A percentile compares a stretch with the other conserved stretches of the same genome.
These are phyloP conservation scores for Penicillium canariense DNA, from an alignment of 495 filamentous ascomycete species.

Conservation along the genomic window DNA sequence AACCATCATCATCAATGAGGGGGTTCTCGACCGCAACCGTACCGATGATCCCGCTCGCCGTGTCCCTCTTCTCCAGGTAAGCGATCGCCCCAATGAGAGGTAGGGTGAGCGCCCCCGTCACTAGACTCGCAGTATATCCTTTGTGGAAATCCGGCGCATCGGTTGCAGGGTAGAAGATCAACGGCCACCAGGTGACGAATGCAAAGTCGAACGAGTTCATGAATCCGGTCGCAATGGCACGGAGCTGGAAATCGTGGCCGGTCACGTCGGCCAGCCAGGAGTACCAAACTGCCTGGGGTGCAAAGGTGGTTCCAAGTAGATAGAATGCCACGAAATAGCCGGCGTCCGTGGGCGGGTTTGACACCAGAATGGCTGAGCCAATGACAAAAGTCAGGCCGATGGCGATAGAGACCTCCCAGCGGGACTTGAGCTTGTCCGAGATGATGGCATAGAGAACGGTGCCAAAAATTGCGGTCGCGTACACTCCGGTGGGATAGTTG, in stretches of 20 bases:
- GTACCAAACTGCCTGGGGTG: slow-evolving; percentile 39
- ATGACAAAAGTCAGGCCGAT: slow-evolving; percentile 35
- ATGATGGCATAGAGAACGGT: slow-evolving; percentile 35
- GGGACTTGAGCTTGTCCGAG: slow-evolving; percentile 32
- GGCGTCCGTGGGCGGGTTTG: slow-evolving; percentile 18
- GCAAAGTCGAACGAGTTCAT: slow-evolving; percentile 42
- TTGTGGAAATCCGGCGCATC: slow-evolving; percentile 34
- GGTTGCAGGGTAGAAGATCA: slow-evolving; percentile 35
- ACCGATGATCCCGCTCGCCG: slow-evolving; percentile 26
- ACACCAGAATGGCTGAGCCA: slow-evolving; percentile 33
- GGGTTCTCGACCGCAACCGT: slow-evolving; percentile 5
- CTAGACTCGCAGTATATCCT: slow-evolving; percentile 36
- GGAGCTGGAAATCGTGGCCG: slow-evolving; percentile 31
- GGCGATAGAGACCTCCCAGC: slow-evolving; percentile 35
- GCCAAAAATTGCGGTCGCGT: slow-evolving; percentile 33
- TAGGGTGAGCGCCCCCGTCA: slow-evolving; percentile 31
- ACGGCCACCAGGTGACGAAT: slow-evolving; percentile 39
- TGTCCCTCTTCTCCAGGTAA: slow-evolving; percentile 31
- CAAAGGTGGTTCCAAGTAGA: slow-evolving; percentile 34
- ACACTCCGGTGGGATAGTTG: slow-evolving; percentile 34
- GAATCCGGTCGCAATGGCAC: slow-evolving; percentile 36
- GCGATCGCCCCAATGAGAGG: slow-evolving; percentile 31
- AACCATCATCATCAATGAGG: not conserved
- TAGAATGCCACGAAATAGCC: slow-evolving; percentile 37
- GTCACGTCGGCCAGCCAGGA: slow-evolving; percentile 39